Base-by-base conservation (phyloP, 2,329 filamentous ascomycete species). In the Penicillium rolfsii region DNA sequence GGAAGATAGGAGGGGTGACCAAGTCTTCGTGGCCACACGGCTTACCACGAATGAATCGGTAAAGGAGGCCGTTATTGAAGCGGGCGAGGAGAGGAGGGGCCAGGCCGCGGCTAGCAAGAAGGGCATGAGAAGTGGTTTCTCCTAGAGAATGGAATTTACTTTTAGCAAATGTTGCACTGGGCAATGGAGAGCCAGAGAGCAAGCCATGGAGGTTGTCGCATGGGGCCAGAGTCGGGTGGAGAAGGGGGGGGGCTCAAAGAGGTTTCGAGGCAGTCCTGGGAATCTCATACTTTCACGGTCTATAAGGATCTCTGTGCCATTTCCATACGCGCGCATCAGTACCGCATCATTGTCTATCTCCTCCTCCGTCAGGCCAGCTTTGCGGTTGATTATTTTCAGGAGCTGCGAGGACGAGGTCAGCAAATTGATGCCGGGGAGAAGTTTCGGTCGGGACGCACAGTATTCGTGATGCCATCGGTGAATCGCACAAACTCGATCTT, bases 381-480 rank as follows among this genome's bases (percentile, higher is more conserved):
- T 77, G 69, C 77, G 75, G 67, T 80, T 81, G 66, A 81, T 74
- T 59, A 81, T 77, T 82, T 82, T 82, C 67, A 84, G 73, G 52
- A 84, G 77, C 81, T 83, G 71, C 33, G 64, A 12, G n/a, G 35
- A 59, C 53, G 26, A 40, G 28, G 67, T 74, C 64, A 71, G 68
- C 64, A 33, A 58, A 63, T 52, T 36, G 22, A 14, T n/a, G 9
- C 24, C 16, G 28, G n/a, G 9, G 16, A 7, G 5, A 30, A 14
- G 14, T 19, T 22, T 33, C 38, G 14, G 50, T 11, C 24, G 6
- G 50, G 57, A 82, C 84, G 68, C 79, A 87, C 85, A 66, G 93
- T 98, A 79, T 99, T 99, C 67, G 95, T 99, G 80, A 98, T 99
- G 73, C 95, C 95, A 73, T 99, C 95, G 41, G 93, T 99, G 81